Evolutionary conservation across 1,139 yeast species (phyloP), one percentile per base, ranked within the genome.

Genomic region (Saccharomyces hybrid): DNA sequence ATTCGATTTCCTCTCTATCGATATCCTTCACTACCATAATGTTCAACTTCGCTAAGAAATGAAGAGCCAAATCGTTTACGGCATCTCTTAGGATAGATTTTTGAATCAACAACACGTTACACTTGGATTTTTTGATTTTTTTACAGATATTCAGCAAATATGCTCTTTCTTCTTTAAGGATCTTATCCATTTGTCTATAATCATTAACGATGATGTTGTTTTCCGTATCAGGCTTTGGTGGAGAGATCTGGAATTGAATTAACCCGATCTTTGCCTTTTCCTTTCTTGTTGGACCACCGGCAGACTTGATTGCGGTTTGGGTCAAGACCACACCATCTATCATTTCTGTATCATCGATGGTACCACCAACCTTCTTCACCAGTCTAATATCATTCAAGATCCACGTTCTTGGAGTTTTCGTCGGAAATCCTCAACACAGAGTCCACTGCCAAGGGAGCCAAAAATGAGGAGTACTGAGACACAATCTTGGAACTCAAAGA

Each of bases 171-270:
- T 93, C 99, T 70, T 95, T 95, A 69, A 93, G 78, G 64, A 93
- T 93, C 76, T 91, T 93, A 74, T 93, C 99, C 99, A 93, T 93
- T 73, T 95, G 99, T 74, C 99, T 83, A 75, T 93, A 93, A 72
- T 93, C 99, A 70, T 88, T 93, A 54, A 93, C 98, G 53, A 95
- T 96, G 56, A 93, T 95, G 69, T 91, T 93, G 71, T 93, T 93
- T 74, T 93, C 99, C 86, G 95, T 88, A 70, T 93, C 99, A 46
- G 99, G 99, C 71, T 93, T 93, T 64, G 99, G 99, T 48, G 99
- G 99, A 32, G 98, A 90, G 59, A 93, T 78, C 74, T 93, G 99
- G 76, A 93, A 93, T 73, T 95, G 99, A 60, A 93, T 81, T 65
- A 93, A 79, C 11, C 95, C 99, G 63, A 93, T 89, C 61, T 78